phyloP scores from a whole-genome alignment of 768 basidiomycete genomes.

The Auricularia auricula-judae region DNA sequence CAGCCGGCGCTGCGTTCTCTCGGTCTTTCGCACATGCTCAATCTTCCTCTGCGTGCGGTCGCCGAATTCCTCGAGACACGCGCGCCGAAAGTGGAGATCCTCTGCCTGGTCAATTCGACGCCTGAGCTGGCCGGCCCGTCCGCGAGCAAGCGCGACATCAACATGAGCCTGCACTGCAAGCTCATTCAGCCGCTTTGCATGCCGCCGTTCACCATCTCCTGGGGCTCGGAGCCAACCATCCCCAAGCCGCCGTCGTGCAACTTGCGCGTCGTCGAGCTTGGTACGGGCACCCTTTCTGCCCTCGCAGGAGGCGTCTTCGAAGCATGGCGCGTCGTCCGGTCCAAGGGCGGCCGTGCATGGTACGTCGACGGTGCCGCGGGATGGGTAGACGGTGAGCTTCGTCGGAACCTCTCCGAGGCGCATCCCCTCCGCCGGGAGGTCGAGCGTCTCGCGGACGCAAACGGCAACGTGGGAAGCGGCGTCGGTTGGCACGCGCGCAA shows the following conservation, averaged over 20 bases:
- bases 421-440: slow-evolving; percentile 68
- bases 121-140: slow-evolving; percentile 57
- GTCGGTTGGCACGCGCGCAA: slow-evolving; percentile 95
- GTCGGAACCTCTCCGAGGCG: slow-evolving; percentile 42
- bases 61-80: slow-evolving; percentile 56
- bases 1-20: slow-evolving; percentile 76
- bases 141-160: slow-evolving; percentile 26
- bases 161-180: slow-evolving; percentile 46
- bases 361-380: slow-evolving; percentile 83
- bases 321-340: slow-evolving; percentile 80
- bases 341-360: slow-evolving; percentile 92
- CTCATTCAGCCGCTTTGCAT: slow-evolving; percentile 73
- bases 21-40: slow-evolving; percentile 78
- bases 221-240: slow-evolving; percentile 12
- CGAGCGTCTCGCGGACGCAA: slow-evolving; percentile 61
- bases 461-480: slow-evolving; percentile 82
- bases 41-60: slow-evolving; percentile 53
- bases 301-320: slow-evolving; percentile 65
- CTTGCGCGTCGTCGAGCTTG: slow-evolving; percentile 80
- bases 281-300: slow-evolving; percentile 53
- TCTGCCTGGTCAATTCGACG: slow-evolving; percentile 69
- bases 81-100: slow-evolving; percentile 70
- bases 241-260: slow-evolving; percentile 40
- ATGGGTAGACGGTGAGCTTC: slow-evolving; percentile 46
- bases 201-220: slow-evolving; percentile 61